Percentiles rank a stretch among this genome's conserved stretches.
phyloP scores from a whole-genome alignment of 2,329 filamentous ascomycete genomes.

The Colletotrichum sp. region DNA sequence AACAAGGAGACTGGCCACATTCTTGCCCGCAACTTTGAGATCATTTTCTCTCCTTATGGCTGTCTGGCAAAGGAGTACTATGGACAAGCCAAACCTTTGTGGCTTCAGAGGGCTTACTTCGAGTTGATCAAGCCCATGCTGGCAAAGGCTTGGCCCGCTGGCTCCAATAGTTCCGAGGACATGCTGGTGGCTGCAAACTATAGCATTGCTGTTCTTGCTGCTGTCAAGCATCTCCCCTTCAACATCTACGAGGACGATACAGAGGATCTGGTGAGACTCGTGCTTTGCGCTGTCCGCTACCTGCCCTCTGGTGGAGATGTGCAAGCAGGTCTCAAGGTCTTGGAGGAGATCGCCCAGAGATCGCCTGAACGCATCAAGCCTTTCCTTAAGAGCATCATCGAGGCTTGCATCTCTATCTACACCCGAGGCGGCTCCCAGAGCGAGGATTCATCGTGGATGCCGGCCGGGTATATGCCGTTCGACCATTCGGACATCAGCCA shows the following conservation, averaged over 20 bases:
- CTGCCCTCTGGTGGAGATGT: conserved; percentile 48
- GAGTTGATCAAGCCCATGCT: conserved; percentile 52
- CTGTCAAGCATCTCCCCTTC: conserved; percentile 55
- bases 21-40: conserved; percentile 47
- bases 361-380: conserved; percentile 50
- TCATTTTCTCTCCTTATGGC: conserved; percentile 44
- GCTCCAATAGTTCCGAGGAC: conserved; percentile 28
- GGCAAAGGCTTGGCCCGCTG: conserved; percentile 42
- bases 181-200: conserved; percentile 40
- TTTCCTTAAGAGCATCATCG: conserved; percentile 55
- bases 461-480: conserved; percentile 26
- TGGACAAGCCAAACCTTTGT: conserved; percentile 46
- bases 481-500: conserved; percentile 1
- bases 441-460: conserved; percentile 33
- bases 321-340: conserved; percentile 51
- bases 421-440: not conserved
- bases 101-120: conserved; percentile 55
- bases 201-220: conserved; percentile 52
- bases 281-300: conserved; percentile 51
- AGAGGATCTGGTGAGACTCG: conserved; percentile 50
- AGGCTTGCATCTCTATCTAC: conserved; percentile 45
- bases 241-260: conserved; percentile 58
- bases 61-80: conserved; percentile 45
- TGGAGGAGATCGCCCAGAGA: conserved; percentile 52
- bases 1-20: conserved; percentile 38